These are phyloP conservation scores for Peniophora sp. DNA, from an alignment of 1,284 basidiomycete genomes.

Conservation along the genomic window DNA sequence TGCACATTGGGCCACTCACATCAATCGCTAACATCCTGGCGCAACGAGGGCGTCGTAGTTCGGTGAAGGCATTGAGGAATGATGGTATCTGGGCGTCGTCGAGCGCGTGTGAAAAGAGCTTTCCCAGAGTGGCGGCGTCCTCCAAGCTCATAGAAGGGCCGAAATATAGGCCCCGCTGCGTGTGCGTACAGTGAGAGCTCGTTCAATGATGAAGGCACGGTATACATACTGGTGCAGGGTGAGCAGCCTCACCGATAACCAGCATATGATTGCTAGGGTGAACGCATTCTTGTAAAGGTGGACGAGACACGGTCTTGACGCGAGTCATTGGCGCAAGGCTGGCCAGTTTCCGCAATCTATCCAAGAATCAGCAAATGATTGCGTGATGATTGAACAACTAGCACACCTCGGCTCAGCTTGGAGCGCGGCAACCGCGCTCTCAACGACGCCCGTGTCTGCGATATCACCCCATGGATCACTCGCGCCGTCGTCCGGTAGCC, in stretches of 20 bases:
- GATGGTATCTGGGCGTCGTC: slow-evolving; percentile 12
- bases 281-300: slow-evolving; percentile 46
- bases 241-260: slow-evolving; percentile 35
- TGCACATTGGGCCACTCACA: slow-evolving; percentile 24
- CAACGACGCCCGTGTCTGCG: too few relatives aligned
- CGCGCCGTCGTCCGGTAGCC: too few relatives aligned
- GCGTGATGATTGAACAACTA: too few relatives aligned
- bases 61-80: slow-evolving; percentile 18
- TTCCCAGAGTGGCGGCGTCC: slow-evolving; percentile 21
- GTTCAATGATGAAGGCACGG: background rate
- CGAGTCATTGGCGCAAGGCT: slow-evolving; percentile 21
- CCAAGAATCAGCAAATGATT: too few relatives aligned
- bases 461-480: too few relatives aligned
- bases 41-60: slow-evolving; percentile 21
- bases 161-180: slow-evolving; percentile 17
- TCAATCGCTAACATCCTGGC: slow-evolving; percentile 28
- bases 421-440: too few relatives aligned
- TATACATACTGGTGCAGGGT: slow-evolving; percentile 10
- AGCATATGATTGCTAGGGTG: slow-evolving; percentile 34
- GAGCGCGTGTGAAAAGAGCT: slow-evolving; percentile 16
- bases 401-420: too few relatives aligned
- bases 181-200: background rate
- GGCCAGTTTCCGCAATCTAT: slow-evolving; percentile 19
- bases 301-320: too few relatives aligned
- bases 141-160: slow-evolving; percentile 18